A percentile compares a stretch with the other conserved stretches of the same genome.
These are phyloP conservation scores for Trichoderma reesei DNA, from an alignment of 495 filamentous ascomycete species.

Conservation along the genomic window DNA sequence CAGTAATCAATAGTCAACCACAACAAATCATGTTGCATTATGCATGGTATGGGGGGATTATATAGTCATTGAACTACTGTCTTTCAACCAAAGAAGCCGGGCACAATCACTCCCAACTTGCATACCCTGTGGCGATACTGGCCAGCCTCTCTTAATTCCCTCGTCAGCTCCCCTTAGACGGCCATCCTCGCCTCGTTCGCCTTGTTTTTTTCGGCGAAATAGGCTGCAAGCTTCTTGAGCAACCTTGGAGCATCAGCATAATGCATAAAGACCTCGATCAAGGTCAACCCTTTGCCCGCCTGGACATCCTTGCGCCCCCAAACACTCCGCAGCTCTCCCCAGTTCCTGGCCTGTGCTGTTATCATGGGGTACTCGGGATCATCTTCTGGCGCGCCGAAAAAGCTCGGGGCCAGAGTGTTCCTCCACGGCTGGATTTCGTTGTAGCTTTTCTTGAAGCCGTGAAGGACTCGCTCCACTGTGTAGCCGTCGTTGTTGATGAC, in stretches of 20 bases:
- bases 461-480: constrained; percentile 56
- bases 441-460: constrained; percentile 55
- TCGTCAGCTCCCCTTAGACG: too few species aligned
- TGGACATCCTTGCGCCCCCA: constrained; percentile 39
- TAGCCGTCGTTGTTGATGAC: constrained; percentile 55
- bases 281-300: not conserved
- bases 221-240: not conserved
- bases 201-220: not conserved
- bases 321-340: constrained; percentile 50
- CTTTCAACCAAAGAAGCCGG: not conserved
- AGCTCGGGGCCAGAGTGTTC: constrained; percentile 47
- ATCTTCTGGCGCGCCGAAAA: constrained; percentile 46
- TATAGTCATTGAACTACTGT: not conserved
- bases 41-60: too few species aligned
- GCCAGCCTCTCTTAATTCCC: too few species aligned
- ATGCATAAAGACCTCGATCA: constrained; percentile 5
- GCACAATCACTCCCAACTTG: too few species aligned
- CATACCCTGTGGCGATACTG: too few species aligned
- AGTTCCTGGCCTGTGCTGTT: constrained; percentile 52
- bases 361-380: constrained; percentile 23
- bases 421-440: constrained; percentile 67
- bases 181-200: not conserved
- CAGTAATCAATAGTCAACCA: too few species aligned
- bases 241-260: constrained; percentile 17
- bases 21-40: too few species aligned